A percentile compares a stretch with the other conserved stretches of the same genome.
These are phyloP conservation scores for Blastosporella zonata DNA, from an alignment of 1,284 basidiomycete species.

Conservation along the genomic window DNA sequence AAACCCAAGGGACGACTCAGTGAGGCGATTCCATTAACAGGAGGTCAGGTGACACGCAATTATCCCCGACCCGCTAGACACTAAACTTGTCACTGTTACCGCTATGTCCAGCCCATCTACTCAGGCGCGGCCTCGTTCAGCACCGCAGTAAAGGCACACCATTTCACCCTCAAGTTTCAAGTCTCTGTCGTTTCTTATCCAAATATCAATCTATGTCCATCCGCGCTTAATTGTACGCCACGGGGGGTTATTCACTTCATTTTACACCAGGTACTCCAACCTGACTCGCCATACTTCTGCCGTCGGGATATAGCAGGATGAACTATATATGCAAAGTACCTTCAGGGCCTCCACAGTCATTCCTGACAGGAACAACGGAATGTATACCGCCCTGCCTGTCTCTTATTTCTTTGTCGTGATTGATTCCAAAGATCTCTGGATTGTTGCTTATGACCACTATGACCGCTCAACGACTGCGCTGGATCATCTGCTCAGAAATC, in stretches of 20 bases:
- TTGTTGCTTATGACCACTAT: background rate
- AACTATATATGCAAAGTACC: background rate
- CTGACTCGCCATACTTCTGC: background rate
- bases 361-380: background rate
- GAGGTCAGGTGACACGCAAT: slow-evolving; percentile 11
- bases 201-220: slow-evolving; percentile 15
- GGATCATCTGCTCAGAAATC: slow-evolving; percentile 9
- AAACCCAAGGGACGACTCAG: background rate
- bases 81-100: background rate
- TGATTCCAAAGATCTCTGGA: slow-evolving; percentile 2
- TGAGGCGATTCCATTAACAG: background rate
- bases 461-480: background rate
- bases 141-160: background rate
- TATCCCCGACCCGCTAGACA: background rate
- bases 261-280: slow-evolving; percentile 7
- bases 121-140: background rate
- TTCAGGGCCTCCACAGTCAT: background rate
- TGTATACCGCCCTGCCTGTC: background rate
- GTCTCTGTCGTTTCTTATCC: background rate
- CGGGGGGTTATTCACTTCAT: slow-evolving; percentile 2
- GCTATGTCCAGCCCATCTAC: background rate
- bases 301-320: background rate
- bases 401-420: background rate
- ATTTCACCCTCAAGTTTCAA: background rate
- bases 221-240: slow-evolving; percentile 4